Evolutionary conservation across 1,139 yeast species (phyloP).

Genomic region (Yamadazyma diospyri): DNA sequence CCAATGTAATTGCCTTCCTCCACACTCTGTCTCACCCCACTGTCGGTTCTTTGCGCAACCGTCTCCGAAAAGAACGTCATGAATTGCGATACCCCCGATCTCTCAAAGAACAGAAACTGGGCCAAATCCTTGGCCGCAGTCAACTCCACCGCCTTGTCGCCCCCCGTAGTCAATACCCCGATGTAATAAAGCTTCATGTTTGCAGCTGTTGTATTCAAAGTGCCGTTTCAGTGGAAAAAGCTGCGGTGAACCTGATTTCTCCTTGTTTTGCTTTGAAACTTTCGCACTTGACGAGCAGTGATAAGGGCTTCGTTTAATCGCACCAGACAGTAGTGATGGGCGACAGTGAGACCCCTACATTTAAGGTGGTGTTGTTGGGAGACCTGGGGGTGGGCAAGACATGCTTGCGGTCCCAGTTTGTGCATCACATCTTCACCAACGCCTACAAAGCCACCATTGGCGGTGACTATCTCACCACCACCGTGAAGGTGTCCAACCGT

Average conservation of each 20-base stretch:
- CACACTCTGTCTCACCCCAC: conserved; percentile 91
- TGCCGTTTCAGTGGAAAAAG: not conserved
- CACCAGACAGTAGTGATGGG: not conserved
- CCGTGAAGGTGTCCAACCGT: conserved; percentile 20
- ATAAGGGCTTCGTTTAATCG: conserved; percentile 1
- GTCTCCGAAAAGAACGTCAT: conserved; percentile 94
- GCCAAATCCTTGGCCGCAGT: conserved; percentile 78
- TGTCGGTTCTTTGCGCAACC: conserved; percentile 78
- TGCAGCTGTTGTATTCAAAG: not conserved
- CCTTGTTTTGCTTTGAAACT: not conserved
- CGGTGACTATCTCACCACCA: conserved; percentile 55
- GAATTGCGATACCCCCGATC: conserved; percentile 75
- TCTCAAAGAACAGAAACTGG: conserved; percentile 84
- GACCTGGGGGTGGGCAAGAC: conserved; percentile 66
- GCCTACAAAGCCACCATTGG: conserved; percentile 63
- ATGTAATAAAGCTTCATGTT: conserved; percentile 89
- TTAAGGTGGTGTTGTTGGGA: conserved; percentile 55
- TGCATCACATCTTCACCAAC: conserved; percentile 54
- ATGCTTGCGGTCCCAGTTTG: conserved; percentile 54
- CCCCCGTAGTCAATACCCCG: conserved; percentile 70
- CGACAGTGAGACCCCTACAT: conserved; percentile 8
- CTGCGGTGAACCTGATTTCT: not conserved
- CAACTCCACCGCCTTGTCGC: conserved; percentile 69
- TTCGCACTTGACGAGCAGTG: conserved; percentile 1
- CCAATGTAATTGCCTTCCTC: conserved; percentile 92